phyloP scores from a whole-genome alignment of 2,329 filamentous ascomycete species.

The Fusarium austroafricanum region DNA sequence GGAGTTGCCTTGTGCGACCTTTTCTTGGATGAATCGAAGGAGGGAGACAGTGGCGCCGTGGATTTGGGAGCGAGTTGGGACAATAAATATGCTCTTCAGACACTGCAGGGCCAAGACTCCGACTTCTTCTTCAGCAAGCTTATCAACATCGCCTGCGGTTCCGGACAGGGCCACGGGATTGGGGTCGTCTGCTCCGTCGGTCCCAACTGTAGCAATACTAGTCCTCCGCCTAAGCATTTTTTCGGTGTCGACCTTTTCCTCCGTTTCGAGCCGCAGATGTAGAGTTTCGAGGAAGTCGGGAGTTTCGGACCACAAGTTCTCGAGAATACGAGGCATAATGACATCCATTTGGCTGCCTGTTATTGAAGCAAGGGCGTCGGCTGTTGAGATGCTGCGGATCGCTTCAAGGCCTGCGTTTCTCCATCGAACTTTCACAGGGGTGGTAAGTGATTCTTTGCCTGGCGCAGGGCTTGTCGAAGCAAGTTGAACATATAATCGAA shows the following conservation, averaged over 20 bases:
- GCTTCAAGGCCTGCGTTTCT: slow-evolving; percentile 79
- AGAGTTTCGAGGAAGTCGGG: slow-evolving; percentile 77
- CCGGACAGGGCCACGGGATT: slow-evolving; percentile 80
- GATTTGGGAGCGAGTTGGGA: slow-evolving; percentile 84
- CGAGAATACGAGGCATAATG: slow-evolving; percentile 85
- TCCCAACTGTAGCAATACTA: slow-evolving; percentile 82
- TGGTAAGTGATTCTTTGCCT: slow-evolving; percentile 68
- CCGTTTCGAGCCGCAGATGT: slow-evolving; percentile 72
- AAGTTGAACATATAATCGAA: slow-evolving; percentile 82
- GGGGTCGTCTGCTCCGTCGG: slow-evolving; percentile 68
- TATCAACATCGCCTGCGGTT: slow-evolving; percentile 88
- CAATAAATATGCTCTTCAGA: slow-evolving; percentile 85
- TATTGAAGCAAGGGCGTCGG: slow-evolving; percentile 81
- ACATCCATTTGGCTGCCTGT: slow-evolving; percentile 80
- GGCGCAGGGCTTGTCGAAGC: slow-evolving; percentile 72
- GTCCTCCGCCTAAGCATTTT: slow-evolving; percentile 73
- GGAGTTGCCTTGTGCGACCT: slow-evolving; percentile 62
- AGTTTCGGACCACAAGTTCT: slow-evolving; percentile 84
- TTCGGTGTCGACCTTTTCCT: slow-evolving; percentile 76
- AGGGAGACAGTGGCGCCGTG: slow-evolving; percentile 79
- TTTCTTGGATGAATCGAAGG: slow-evolving; percentile 77
- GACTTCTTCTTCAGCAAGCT: slow-evolving; percentile 88
- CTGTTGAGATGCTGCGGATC: slow-evolving; percentile 82
- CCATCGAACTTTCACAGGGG: slow-evolving; percentile 83
- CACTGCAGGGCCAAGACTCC: slow-evolving; percentile 86